A percentile compares a stretch with the other conserved stretches of the same genome.
These are phyloP conservation scores for Blastomyces percursus DNA, from an alignment of 2,329 filamentous ascomycete genomes.

Conservation along the genomic window DNA sequence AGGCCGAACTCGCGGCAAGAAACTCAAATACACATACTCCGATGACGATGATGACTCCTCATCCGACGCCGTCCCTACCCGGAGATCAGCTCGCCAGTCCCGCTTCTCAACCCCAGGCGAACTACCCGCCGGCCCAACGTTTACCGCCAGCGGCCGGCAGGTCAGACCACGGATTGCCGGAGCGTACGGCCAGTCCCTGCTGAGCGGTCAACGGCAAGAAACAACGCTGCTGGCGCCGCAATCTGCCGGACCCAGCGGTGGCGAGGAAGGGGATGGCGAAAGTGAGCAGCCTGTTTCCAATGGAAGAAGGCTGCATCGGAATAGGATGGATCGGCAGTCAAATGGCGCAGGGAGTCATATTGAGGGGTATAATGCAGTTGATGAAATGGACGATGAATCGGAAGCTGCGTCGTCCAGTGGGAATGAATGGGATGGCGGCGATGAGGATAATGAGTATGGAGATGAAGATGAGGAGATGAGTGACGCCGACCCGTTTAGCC, in stretches of 20 bases:
- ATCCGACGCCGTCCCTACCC: slow-evolving; percentile 50
- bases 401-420: slow-evolving; percentile 47
- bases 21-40: slow-evolving; percentile 91
- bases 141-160: slow-evolving; percentile 80
- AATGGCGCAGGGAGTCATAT: slow-evolving; percentile 32
- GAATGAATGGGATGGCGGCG: slow-evolving; percentile 63
- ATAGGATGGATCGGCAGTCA: slow-evolving; percentile 2
- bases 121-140: slow-evolving; percentile 45
- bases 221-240: slow-evolving; percentile 34
- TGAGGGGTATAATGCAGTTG: slow-evolving; percentile 48
- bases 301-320: slow-evolving; percentile 36
- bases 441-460: slow-evolving; percentile 60
- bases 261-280: slow-evolving; percentile 37
- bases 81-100: slow-evolving; percentile 50
- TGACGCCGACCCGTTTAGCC: slow-evolving; percentile 37
- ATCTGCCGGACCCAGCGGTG: slow-evolving; percentile 18
- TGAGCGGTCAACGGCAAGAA: slow-evolving; percentile 40
- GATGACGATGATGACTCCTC: slow-evolving; percentile 68
- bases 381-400: slow-evolving; percentile 56
- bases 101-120: slow-evolving; percentile 63
- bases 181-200: slow-evolving; percentile 44
- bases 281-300: slow-evolving; percentile 22
- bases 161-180: slow-evolving; percentile 48
- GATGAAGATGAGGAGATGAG: slow-evolving; percentile 41
- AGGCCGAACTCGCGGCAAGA: slow-evolving; percentile 88